phyloP scores from a whole-genome alignment of 441 rosid species.

The Euphorbia celastroides region DNA sequence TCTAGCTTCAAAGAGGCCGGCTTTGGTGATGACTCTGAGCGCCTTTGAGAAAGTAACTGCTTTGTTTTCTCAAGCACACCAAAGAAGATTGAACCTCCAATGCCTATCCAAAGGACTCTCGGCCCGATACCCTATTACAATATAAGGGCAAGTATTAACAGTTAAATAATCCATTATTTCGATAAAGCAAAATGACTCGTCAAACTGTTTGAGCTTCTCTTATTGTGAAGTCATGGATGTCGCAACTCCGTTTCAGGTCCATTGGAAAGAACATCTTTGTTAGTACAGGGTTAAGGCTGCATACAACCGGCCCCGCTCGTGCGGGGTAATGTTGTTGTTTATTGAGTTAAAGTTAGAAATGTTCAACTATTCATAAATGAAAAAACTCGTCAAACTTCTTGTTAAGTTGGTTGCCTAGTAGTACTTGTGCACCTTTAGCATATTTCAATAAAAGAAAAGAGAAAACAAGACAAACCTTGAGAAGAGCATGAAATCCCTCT shows the following conservation, averaged over 20 bases:
- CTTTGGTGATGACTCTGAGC: conserved; percentile 2
- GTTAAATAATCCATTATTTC: too few relatives aligned
- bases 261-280: too few relatives aligned
- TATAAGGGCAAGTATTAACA: too few relatives aligned
- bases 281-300: too few relatives aligned
- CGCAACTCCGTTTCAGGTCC: too few relatives aligned
- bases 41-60: conserved; percentile 29
- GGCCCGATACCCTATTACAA: conserved; percentile 45
- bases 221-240: too few relatives aligned
- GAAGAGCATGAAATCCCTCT: conserved; percentile 73
- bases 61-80: conserved; percentile 45
- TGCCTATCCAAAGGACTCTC: conserved; percentile 40
- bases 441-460: not conserved
- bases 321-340: too few relatives aligned
- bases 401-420: not conserved
- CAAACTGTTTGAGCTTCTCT: too few relatives aligned
- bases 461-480: conserved; percentile 45
- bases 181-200: too few relatives aligned
- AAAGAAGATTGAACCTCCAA: conserved; percentile 47
- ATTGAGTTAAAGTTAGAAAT: too few relatives aligned
- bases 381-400: not conserved
- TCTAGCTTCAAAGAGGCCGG: conserved; percentile 9
- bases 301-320: too few relatives aligned
- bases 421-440: not conserved
- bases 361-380: too few relatives aligned